Evolutionary conservation across 176 grass and related monocot species (phyloP).

Genomic region (Alopecurus myosuroides): DNA sequence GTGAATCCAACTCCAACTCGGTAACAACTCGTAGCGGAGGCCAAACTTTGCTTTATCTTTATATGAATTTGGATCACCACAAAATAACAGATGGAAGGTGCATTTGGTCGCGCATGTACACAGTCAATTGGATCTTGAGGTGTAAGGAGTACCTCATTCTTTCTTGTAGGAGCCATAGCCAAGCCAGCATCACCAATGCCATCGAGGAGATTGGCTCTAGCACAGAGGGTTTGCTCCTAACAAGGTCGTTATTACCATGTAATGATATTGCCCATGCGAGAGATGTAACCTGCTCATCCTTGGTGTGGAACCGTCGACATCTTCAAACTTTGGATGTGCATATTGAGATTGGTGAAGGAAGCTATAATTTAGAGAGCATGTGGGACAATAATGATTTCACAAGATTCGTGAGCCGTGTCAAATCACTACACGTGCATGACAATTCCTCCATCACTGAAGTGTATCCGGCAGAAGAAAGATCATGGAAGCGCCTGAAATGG

Average conservation of each 20-base stretch:
- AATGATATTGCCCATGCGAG: not conserved
- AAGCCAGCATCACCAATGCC: not conserved
- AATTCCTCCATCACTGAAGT: not conserved
- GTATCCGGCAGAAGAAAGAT: accelerated
- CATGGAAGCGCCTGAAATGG: accelerated
- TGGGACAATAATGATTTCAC: accelerated
- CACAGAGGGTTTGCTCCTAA: not conserved
- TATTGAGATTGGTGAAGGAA: not conserved
- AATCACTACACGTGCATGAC: not conserved
- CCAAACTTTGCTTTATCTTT: no score
- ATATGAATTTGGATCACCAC: no score
- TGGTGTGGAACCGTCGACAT: not conserved
- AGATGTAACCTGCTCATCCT: not conserved
- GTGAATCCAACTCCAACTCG: no score
- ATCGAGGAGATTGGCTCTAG: not conserved
- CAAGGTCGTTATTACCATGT: not conserved
- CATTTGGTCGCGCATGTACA: not conserved
- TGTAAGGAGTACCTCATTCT: not conserved
- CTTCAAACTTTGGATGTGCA: not conserved
- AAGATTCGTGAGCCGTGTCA: accelerated
- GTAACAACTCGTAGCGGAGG: no score
- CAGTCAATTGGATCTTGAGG: accelerated
- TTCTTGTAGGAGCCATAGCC: not conserved
- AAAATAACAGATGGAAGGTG: conserved; percentile 5
- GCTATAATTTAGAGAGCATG: not conserved